phyloP scores from a whole-genome alignment of 352 stramenopile genomes.

The Phytopythium litorale region DNA sequence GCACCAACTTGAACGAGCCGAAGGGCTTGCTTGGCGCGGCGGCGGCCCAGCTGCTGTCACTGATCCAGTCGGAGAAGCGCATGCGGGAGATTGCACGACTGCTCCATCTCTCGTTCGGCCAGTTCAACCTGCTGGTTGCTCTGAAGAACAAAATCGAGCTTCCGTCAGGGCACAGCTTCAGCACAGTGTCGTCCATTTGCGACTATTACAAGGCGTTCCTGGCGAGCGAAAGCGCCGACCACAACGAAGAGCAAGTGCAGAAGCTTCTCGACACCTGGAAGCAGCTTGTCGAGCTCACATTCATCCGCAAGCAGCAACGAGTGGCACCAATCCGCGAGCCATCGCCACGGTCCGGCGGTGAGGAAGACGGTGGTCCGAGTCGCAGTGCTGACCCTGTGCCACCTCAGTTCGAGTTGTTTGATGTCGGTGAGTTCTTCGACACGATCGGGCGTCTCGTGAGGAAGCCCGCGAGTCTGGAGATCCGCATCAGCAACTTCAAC shows the following conservation, averaged over 20 bases:
- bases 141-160: conserved; percentile 45
- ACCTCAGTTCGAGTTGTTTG: conserved; percentile 51
- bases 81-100: conserved; percentile 50
- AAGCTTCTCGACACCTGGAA: conserved; percentile 44
- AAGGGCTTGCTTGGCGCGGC: conserved; percentile 26
- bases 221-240: conserved; percentile 24
- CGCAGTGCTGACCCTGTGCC: conserved; percentile 1
- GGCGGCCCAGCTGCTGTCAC: conserved; percentile 39
- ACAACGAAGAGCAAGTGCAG: conserved; percentile 28
- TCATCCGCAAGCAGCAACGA: conserved; percentile 50
- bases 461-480: conserved; percentile 43
- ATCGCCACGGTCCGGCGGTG: neutral
- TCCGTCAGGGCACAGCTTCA: conserved; percentile 41
- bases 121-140: conserved; percentile 67
- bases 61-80: conserved; percentile 26
- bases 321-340: neutral
- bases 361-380: neutral
- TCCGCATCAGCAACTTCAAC: conserved; percentile 53
- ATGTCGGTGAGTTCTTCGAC: conserved; percentile 53
- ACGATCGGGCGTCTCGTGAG: conserved; percentile 39
- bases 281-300: conserved; percentile 50
- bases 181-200: conserved; percentile 46
- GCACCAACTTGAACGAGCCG: conserved; percentile 2
- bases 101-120: conserved; percentile 38
- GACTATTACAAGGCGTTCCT: conserved; percentile 59